These are phyloP conservation scores for Chenopodium suecicum DNA, from an alignment of 148 eudicot species.

Conservation along the genomic window DNA sequence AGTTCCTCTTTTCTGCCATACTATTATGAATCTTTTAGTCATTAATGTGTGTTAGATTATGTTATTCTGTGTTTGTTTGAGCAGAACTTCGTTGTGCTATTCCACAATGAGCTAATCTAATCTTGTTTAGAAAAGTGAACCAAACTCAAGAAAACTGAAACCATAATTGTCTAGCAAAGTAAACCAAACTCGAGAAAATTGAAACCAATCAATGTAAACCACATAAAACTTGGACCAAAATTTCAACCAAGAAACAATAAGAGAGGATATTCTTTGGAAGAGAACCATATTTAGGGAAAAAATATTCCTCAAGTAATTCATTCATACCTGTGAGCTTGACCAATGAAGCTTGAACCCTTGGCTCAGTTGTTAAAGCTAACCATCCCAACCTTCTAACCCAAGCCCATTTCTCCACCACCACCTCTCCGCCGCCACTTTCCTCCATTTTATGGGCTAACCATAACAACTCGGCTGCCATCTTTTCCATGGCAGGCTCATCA, in stretches of 20 bases:
- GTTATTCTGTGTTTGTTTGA: no score
- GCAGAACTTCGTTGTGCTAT: no score
- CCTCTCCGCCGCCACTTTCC: constrained; percentile 57
- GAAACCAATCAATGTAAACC: no score
- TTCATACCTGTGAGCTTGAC: constrained; percentile 69
- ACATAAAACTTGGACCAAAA: neutral
- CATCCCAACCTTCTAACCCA: constrained; percentile 58
- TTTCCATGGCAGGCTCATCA: constrained; percentile 35
- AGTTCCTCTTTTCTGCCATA: neutral
- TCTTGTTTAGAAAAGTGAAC: no score
- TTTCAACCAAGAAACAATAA: neutral
- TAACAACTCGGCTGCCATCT: constrained; percentile 70
- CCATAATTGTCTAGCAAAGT: no score
- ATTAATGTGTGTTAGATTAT: no score
- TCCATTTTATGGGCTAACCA: constrained; percentile 73
- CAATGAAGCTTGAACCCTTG: constrained; percentile 64
- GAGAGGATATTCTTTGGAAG: neutral
- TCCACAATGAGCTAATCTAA: no score
- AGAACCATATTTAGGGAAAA: no score
- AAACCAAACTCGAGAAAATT: no score
- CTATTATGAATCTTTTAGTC: no score
- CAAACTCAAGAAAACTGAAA: no score
- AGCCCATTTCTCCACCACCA: constrained; percentile 62
- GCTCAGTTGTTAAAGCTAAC: constrained; percentile 56
- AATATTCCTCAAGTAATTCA: neutral